phyloP scores from a whole-genome alignment of 2,329 filamentous ascomycete species.

The Diaporthe caulivora region DNA sequence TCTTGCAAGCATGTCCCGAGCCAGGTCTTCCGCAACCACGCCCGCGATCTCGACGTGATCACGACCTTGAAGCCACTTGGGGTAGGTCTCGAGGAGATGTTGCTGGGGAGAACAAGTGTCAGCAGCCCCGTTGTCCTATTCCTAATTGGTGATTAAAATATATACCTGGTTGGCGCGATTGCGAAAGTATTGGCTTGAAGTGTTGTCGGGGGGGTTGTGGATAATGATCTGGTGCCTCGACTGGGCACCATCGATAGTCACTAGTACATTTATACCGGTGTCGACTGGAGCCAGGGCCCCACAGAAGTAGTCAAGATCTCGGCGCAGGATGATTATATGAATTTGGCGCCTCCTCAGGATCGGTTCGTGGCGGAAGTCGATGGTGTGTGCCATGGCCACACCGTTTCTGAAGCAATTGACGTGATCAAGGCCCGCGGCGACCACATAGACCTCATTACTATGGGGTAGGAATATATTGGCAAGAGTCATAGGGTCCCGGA shows the following conservation, averaged over 20 bases:
- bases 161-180: not conserved
- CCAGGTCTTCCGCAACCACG: not conserved
- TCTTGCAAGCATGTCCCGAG: too few species aligned
- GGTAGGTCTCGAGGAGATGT: not conserved
- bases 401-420: not conserved
- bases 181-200: not conserved
- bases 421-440: not conserved
- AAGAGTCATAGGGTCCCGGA: rapidly evolving
- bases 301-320: not conserved
- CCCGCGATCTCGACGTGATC: not conserved
- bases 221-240: not conserved
- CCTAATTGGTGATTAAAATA: too few species aligned
- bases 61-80: not conserved
- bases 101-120: not conserved
- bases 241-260: not conserved
- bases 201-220: not conserved
- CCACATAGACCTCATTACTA: not conserved
- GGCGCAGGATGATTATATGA: not conserved
- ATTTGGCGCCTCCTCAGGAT: too few species aligned
- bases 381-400: not conserved
- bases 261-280: too few species aligned
- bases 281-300: rapidly evolving
- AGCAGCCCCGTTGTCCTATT: too few species aligned
- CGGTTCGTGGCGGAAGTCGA: not conserved
- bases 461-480: not conserved